Evolutionary conservation across 2,329 filamentous ascomycete species (phyloP), one percentile per base, ranked within the genome.

Genomic region (Sporothrix variecibatus): DNA sequence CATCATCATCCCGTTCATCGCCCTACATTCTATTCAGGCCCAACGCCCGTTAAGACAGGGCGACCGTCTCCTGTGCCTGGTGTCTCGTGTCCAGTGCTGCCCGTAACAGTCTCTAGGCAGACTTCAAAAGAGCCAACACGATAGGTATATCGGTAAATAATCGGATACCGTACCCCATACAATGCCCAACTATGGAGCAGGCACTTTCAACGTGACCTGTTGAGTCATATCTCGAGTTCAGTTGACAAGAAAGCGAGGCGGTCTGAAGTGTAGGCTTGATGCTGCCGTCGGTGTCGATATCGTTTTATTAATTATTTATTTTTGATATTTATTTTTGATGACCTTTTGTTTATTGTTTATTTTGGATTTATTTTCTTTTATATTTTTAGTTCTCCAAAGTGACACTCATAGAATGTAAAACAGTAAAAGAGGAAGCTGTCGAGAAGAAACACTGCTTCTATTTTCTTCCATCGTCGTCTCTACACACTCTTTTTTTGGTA

Each of bases 141-240:
- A 58, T 9, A 40, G 31, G 34, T n/a, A 40, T 20, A 20, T 12
- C 20, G 58, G 23, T 11, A 23, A 28, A 28, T 38, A 43, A 3
- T 60, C 62, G 38, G 38, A 65, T 46, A 28, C 3, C 46, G 11
- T 11, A 26, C 34, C 15, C 60, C 38, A 15, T 43, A n/a, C 11
- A 2, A 40, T 67, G 62, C 62, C 62, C 38, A 67, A 67, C 62
- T 67, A 67, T 67, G 62, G 60, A 43, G 60, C n/a, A 43, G 38
- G 23, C 38, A 46, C 4, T 46, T 17, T 7, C n/a, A 26, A 17
- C 62, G 62, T 46, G 38, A 67, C 62, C 38, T 67, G 62, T 28
- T 67, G 62, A 67, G 62, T 67, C 62, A 67, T 46, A 67, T 23
- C 23, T 8, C 11, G 1, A 28, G 20, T 34, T 34, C n/a, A n/a